Base-by-base conservation (phyloP, 2,329 filamentous ascomycete genomes). In the Trichoderma cornu-damae region DNA sequence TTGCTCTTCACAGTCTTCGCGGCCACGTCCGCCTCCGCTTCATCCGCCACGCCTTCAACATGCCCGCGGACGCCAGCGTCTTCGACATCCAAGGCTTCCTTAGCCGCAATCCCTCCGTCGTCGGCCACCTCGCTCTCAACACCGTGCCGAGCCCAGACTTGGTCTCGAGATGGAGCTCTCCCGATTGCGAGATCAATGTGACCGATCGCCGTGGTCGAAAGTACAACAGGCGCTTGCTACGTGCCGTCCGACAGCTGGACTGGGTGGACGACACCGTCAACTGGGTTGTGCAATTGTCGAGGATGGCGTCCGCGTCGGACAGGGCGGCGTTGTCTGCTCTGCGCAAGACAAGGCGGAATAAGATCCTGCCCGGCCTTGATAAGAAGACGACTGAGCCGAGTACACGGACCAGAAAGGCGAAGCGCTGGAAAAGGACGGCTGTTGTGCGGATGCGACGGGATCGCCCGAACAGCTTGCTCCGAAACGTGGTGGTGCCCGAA, bases 41-140 rank as follows among this genome's bases (percentile, higher is more conserved):
- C 44, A 62, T 66, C 57, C 38, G 52, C 26, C 14, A 32, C 1
- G 52, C 50, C 4, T 53, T 66, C 57, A 53, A 53, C 30, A 47
- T 66, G 3, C 55, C 60, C 4, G 4, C 18, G 3, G 8, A 42
- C 11, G 48, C 55, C 30, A 14, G 11, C 14, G 58, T 37, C 6
- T 24, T 28, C 4, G 14, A 58, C 6, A 26, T 66, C 16, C 40
- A 65, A 43, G 7, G 14, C 11, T 61, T 59, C 50, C 57, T 68
- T 28, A 50, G 55, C 7, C 35, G 50, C 12, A 68, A 68, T 47
- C 42, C 47, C 35, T 51, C 52, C 49, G 54, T 68, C 49, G 37
- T 68, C 28, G 58, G 60, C 16, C 62, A 65, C 57, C 61, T 66
- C 14, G n/a, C 8, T 14, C 34, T 18, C 52, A 22, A 44, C 1